Base-by-base conservation (phyloP, 1,284 basidiomycete species). In the Sanghuangporus baumii region DNA sequence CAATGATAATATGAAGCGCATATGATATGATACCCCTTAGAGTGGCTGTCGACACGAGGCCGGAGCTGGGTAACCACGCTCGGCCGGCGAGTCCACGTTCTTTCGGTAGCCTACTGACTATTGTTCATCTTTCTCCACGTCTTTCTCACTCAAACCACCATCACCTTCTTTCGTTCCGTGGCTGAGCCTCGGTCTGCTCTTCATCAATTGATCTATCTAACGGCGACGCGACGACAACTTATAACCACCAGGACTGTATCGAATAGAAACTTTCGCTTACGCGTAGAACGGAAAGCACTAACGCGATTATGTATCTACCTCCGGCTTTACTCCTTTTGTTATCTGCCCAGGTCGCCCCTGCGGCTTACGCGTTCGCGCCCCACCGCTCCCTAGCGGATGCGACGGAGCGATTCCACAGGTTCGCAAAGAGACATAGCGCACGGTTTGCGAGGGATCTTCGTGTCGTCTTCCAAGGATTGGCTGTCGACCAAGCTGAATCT, bases 391-490 rank as follows among this genome's bases (percentile, higher is more conserved):
- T 65, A 4, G 38, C 52, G 18, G 23, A 34, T 16, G 64, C 58
- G 37, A 57, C 65, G 6, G 59, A 63, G 31, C 72, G 71, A 34
- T 74, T 74, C 14, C 81, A 82, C 71, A 74, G 71, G 52, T 73
- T 73, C 43, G 81, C 81, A 20, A 70, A 79, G 54, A 75, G 74
- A 56, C 78, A 75, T 65, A 88, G 86, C 46, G 80, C 81, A 46
- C 79, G 74, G 59, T 76, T 91, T 36, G 88, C 89, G 11, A 78
- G 78, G 65, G 88, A 91, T 71, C 78, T 91, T 58, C 85, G 88
- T 16, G 68, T 84, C 26, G 84, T 85, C 11, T 83, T 91, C 67
- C 73, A 78, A 41, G 78, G 80, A 43, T 73, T 85, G 40, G 20
- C 73, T 79, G 41, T 68, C 76, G 43, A 73, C 74, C 51, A 70